Conservation (phyloP, 331 rosid species). For the Acacia pycnantha region DNA sequence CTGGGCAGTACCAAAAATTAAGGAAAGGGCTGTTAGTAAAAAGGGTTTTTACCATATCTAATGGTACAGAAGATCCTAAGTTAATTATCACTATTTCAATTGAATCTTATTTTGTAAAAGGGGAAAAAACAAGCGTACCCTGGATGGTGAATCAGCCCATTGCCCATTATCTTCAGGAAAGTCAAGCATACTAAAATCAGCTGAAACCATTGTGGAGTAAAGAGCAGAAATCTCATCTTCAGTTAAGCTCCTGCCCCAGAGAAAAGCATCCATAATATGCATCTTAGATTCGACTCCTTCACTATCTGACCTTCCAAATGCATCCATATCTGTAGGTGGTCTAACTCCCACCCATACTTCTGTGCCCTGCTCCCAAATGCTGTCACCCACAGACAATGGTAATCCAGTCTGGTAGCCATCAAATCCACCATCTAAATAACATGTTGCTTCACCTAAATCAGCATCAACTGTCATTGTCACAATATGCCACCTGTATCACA, state of each 20-base stretch:
- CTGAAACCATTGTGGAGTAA: slow-evolving; percentile 73
- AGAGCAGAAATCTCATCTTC: slow-evolving; percentile 96
- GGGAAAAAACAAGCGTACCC: slow-evolving; percentile 47
- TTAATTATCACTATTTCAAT: slow-evolving; percentile 1
- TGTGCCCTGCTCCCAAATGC: slow-evolving; percentile 89
- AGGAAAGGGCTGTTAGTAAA: neutral
- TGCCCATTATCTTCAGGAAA: slow-evolving; percentile 95
- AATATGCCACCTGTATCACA: slow-evolving; percentile 91
- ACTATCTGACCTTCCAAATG: slow-evolving; percentile 98
- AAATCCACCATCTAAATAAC: slow-evolving; percentile 93
- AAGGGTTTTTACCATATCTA: neutral
- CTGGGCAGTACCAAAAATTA: slow-evolving; percentile 38
- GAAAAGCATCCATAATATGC: slow-evolving; percentile 97
- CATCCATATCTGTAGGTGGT: slow-evolving; percentile 94
- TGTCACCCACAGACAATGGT: slow-evolving; percentile 71
- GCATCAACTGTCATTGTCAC: slow-evolving; percentile 96
- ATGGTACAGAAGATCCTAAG: neutral
- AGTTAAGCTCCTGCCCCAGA: slow-evolving; percentile 95
- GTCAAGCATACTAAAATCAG: slow-evolving; percentile 67
- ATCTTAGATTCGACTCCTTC: slow-evolving; percentile 99
- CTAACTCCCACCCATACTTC: slow-evolving; percentile 97
- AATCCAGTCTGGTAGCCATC: slow-evolving; percentile 92
- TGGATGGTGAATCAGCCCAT: slow-evolving; percentile 94
- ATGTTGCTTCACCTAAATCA: slow-evolving; percentile 92
- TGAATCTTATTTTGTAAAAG: neutral